These are phyloP conservation scores for Aspergillus candidus DNA, from an alignment of 2,329 filamentous ascomycete species.

Conservation along the genomic window DNA sequence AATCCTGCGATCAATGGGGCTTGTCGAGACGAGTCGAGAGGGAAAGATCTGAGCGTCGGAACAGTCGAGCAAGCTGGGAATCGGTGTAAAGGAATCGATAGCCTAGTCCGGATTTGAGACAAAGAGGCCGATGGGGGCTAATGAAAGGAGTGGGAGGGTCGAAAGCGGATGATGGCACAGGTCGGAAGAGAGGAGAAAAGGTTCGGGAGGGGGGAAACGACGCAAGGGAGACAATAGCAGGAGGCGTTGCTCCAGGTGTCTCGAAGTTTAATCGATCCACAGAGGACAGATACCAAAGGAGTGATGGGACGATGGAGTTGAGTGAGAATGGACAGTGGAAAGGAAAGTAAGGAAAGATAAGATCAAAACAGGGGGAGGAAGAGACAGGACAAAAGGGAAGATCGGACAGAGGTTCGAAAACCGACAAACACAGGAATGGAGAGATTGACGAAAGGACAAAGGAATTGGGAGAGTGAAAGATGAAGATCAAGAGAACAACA, in stretches of 20 bases:
- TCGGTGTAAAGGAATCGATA: background rate
- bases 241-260: background rate
- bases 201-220: slow-evolving; percentile 6
- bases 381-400: slow-evolving; percentile 1
- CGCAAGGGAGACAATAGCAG: slow-evolving; percentile 15
- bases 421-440: background rate
- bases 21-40: too few species aligned
- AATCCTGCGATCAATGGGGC: too few species aligned
- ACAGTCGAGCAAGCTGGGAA: background rate
- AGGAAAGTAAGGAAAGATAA: background rate
- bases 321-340: background rate
- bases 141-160: background rate
- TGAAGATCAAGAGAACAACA: background rate
- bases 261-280: background rate
- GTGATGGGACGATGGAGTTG: background rate
- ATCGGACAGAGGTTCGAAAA: background rate
- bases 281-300: background rate
- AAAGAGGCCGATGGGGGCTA: background rate
- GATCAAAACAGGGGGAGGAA: background rate
- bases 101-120: too few species aligned
- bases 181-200: background rate
- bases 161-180: background rate
- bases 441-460: slow-evolving; percentile 1
- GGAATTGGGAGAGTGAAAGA: background rate
- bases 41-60: background rate